Evolutionary conservation across 192 early-diverging fungal species (phyloP).

Genomic region (Phlyctochytrium bullatum): DNA sequence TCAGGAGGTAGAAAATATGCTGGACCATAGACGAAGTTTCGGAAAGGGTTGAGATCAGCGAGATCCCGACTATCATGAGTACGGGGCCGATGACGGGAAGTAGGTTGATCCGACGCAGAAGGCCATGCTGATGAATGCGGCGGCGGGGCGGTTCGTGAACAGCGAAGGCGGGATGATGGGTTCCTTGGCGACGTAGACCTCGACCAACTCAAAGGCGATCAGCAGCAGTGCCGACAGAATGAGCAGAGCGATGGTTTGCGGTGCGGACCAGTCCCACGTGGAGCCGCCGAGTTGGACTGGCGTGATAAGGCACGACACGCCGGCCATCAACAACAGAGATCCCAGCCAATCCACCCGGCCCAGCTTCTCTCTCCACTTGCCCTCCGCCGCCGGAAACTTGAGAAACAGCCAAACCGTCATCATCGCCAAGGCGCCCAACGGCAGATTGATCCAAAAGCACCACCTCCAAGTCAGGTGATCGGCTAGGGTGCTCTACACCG

Average conservation of each 20-base stretch:
- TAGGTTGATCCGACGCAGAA: constrained; percentile 43
- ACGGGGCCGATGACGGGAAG: constrained; percentile 52
- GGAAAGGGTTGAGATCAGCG: constrained; percentile 64
- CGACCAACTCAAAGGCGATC: constrained; percentile 56
- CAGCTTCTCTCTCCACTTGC: constrained; percentile 55
- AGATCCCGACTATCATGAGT: constrained; percentile 60
- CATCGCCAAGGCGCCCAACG: constrained; percentile 67
- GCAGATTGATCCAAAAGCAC: constrained; percentile 83
- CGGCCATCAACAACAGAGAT: constrained; percentile 3
- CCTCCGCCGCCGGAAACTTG: constrained; percentile 55
- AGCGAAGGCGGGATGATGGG: constrained; percentile 63
- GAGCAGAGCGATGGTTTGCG: constrained; percentile 60
- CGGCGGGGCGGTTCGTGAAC: constrained; percentile 41
- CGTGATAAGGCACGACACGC: constrained; percentile 58
- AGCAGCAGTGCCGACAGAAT: constrained; percentile 61
- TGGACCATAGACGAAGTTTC: constrained; percentile 42
- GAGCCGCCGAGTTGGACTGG: constrained; percentile 71
- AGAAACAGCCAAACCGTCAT: constrained; percentile 54
- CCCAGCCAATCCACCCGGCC: constrained; percentile 58
- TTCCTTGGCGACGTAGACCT: constrained; percentile 57
- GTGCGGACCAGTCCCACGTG: constrained; percentile 55
- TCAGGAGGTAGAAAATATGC: constrained; percentile 63
- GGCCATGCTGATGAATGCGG: constrained; percentile 23
- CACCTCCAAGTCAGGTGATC: constrained; percentile 46
- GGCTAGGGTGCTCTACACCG: too few species aligned